Evolutionary conservation across 2,329 filamentous ascomycete species (phyloP).

Genomic region (Spiromastix sp.): DNA sequence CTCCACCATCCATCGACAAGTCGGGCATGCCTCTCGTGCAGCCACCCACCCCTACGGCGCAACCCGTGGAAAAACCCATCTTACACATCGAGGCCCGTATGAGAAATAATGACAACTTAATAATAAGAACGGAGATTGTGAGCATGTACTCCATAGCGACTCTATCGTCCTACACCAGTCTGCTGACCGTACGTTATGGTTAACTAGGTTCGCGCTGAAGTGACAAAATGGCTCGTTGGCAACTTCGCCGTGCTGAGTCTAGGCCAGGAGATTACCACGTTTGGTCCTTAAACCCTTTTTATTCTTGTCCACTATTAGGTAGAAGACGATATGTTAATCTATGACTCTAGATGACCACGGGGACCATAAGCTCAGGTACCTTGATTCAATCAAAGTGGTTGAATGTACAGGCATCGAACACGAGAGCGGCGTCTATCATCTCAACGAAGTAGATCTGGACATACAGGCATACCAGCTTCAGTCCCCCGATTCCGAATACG

Average conservation of each 20-base stretch:
- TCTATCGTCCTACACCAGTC: background rate
- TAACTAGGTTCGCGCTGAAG: slow-evolving; percentile 24
- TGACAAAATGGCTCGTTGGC: slow-evolving; percentile 26
- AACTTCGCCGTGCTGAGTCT: slow-evolving; percentile 25
- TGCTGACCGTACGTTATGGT: too few species aligned
- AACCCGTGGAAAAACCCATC: slow-evolving; percentile 16
- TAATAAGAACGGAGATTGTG: slow-evolving; percentile 24
- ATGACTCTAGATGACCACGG: slow-evolving; percentile 16
- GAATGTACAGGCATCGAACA: slow-evolving; percentile 26
- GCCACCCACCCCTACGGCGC: too few species aligned
- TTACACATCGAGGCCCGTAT: slow-evolving; percentile 31
- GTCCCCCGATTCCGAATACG: slow-evolving; percentile 1
- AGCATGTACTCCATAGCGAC: background rate
- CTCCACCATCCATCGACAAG: too few species aligned
- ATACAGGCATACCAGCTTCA: slow-evolving; percentile 33
- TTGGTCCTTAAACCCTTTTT: slow-evolving; percentile 16
- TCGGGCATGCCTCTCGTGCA: too few species aligned
- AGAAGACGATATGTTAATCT: too few species aligned
- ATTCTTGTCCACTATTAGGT: too few species aligned
- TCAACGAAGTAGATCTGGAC: slow-evolving; percentile 29
- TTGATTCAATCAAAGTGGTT: slow-evolving; percentile 27
- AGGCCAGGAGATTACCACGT: slow-evolving; percentile 22
- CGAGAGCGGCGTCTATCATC: slow-evolving; percentile 18
- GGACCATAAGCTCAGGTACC: slow-evolving; percentile 14
- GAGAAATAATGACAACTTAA: slow-evolving; percentile 16